Conservation (phyloP, 805 yeast genomes). For the Candida patagonica region DNA sequence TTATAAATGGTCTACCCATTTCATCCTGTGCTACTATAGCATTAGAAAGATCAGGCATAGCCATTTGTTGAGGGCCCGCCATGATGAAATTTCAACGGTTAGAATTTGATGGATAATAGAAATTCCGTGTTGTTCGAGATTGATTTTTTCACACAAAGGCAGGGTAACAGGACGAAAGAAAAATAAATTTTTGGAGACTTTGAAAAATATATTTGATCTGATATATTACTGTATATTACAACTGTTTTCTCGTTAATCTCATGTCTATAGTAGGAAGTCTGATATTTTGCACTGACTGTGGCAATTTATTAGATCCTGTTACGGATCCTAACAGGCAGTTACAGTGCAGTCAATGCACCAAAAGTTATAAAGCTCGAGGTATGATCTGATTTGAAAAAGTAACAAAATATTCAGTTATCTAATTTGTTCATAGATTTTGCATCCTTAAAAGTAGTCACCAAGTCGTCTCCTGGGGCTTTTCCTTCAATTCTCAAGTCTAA, state of each 20-base stretch:
- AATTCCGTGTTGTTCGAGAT: no score
- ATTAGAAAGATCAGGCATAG: constrained; percentile 88
- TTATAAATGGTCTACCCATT: constrained; percentile 97
- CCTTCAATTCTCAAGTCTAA: constrained; percentile 77
- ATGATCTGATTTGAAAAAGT: constrained; percentile 15
- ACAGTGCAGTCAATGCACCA: constrained; percentile 48
- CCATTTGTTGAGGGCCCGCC: constrained; percentile 16
- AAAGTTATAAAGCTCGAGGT: constrained; percentile 33
- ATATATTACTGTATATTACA: not conserved
- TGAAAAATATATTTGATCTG: no score
- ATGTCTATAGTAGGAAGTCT: constrained; percentile 96
- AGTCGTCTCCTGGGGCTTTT: constrained; percentile 86
- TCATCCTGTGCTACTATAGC: constrained; percentile 99
- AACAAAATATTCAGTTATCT: not conserved
- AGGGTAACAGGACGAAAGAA: no score
- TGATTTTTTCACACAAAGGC: no score
- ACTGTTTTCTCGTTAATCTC: not conserved
- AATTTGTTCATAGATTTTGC: constrained; percentile 1
- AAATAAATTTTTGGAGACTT: no score
- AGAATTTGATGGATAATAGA: no score
- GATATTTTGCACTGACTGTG: constrained; percentile 89
- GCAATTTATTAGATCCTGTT: constrained; percentile 72
- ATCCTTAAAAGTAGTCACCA: constrained; percentile 76
- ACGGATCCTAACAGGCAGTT: constrained; percentile 37
- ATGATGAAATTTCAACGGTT: no score